Percentiles rank a stretch among this genome's conserved stretches.
Evolutionary conservation across 2,329 filamentous ascomycete genomes (phyloP).

Genomic region (Aspergillus brasiliensis): DNA sequence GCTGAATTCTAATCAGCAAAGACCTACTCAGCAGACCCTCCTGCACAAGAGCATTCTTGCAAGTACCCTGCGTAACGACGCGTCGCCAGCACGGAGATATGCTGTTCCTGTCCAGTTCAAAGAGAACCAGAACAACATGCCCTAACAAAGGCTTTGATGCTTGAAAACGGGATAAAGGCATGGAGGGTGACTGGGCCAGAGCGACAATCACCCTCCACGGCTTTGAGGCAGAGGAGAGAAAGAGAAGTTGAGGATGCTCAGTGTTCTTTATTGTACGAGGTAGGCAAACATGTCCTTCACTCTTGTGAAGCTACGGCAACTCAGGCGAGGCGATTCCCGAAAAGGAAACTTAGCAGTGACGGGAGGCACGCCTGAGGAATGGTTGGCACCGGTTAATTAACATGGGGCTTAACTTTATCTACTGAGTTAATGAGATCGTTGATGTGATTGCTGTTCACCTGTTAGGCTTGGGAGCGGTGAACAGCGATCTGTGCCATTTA

Average conservation of each 20-base stretch:
- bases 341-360: slow-evolving; percentile 16
- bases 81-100: not conserved
- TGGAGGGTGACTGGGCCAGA: not conserved
- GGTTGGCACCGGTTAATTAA: not conserved
- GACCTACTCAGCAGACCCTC: not conserved
- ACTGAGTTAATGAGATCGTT: not conserved
- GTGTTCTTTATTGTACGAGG: not conserved
- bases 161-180: not conserved
- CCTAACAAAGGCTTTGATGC: not conserved
- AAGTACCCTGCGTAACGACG: not conserved
- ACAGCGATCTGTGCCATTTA: not conserved
- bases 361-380: slow-evolving; percentile 2
- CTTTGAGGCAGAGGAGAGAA: not conserved
- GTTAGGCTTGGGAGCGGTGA: not conserved
- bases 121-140: not conserved
- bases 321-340: slow-evolving; percentile 20
- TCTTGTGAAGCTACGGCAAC: slow-evolving; percentile 10
- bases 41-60: not conserved
- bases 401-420: not conserved
- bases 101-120: not conserved
- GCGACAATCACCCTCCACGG: not conserved
- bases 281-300: slow-evolving; percentile 15
- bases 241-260: not conserved
- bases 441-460: not conserved
- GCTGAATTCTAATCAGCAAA: not conserved